Evolutionary conservation across 306 rosid genomes (phyloP).

Genomic region (Lagenaria siceraria): DNA sequence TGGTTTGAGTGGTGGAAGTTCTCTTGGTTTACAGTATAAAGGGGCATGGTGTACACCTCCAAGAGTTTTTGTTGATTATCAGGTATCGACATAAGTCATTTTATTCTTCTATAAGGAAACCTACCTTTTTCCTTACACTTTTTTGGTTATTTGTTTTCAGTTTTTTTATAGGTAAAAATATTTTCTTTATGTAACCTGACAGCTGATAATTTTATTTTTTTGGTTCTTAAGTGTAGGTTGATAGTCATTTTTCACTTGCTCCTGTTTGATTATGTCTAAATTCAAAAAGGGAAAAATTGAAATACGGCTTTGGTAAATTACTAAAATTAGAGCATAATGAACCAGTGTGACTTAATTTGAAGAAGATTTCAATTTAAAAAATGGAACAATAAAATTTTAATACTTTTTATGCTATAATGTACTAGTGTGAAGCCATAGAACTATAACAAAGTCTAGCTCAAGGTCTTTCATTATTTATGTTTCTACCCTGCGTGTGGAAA

Average conservation of each 20-base stretch:
- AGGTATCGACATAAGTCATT: conserved; percentile 31
- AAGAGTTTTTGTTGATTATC: conserved; percentile 86
- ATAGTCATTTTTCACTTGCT: background rate
- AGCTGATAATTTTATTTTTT: background rate
- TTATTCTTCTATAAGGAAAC: background rate
- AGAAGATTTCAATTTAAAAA: background rate
- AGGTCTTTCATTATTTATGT: background rate
- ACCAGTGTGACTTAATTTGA: background rate
- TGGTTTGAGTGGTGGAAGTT: conserved; percentile 97
- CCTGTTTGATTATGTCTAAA: background rate
- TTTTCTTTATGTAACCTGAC: background rate
- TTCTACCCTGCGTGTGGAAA: background rate
- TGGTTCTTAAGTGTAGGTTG: background rate
- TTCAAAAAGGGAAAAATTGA: background rate
- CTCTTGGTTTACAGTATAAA: conserved; percentile 78
- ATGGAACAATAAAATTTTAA: background rate
- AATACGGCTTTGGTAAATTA: background rate
- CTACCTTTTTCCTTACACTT: background rate
- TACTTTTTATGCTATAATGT: background rate
- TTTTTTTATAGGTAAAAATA: background rate
- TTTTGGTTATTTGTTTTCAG: background rate
- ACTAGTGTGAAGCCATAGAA: background rate
- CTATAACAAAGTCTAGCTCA: background rate
- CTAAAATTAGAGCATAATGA: background rate
- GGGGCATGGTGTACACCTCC: conserved; percentile 99